A percentile compares a stretch with the other conserved stretches of the same genome.
phyloP scores from a whole-genome alignment of 106 monocot species.

The Narthecium ossifragum region DNA sequence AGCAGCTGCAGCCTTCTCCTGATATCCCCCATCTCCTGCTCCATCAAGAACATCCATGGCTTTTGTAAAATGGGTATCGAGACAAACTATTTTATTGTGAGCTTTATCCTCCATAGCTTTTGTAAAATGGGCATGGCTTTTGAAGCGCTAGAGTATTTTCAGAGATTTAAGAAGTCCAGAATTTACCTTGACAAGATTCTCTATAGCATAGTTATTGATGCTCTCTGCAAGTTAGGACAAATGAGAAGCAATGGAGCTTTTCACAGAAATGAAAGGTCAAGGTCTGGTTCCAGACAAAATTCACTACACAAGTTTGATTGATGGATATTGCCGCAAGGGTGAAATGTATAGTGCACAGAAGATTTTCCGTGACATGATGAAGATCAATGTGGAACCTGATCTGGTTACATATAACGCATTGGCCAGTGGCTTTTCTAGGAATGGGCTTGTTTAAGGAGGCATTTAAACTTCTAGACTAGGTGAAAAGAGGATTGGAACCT shows the following conservation, averaged over 20 bases:
- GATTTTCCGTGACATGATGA: conserved; percentile 54
- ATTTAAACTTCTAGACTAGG: conserved; percentile 44
- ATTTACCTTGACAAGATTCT: conserved; percentile 44
- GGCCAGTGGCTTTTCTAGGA: conserved; percentile 39
- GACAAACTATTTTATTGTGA: conserved; percentile 28
- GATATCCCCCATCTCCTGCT: too few species aligned
- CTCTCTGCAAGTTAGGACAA: conserved; percentile 62
- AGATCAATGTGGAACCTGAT: conserved; percentile 63
- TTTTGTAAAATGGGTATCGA: conserved; percentile 33
- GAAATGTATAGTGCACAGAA: conserved; percentile 48
- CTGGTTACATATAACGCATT: conserved; percentile 60
- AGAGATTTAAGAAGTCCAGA: conserved; percentile 37
- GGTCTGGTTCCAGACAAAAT: conserved; percentile 50
- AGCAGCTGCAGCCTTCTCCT: too few species aligned
- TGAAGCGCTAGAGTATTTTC: conserved; percentile 39
- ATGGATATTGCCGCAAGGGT: conserved; percentile 57
- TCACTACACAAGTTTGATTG: conserved; percentile 74
- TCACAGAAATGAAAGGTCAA: conserved; percentile 61
- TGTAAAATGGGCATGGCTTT: conserved; percentile 31
- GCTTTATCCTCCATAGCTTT: conserved; percentile 46
- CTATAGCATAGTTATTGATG: conserved; percentile 63
- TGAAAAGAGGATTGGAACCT: conserved; percentile 41
- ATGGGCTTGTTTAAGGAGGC: conserved; percentile 59
- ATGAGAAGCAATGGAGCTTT: conserved; percentile 50
- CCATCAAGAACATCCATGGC: too few species aligned